A percentile compares a stretch with the other conserved stretches of the same genome.
Evolutionary conservation across 169 alveolate genomes (phyloP).

Genomic region (Ichthyophthirius multifiliis): DNA sequence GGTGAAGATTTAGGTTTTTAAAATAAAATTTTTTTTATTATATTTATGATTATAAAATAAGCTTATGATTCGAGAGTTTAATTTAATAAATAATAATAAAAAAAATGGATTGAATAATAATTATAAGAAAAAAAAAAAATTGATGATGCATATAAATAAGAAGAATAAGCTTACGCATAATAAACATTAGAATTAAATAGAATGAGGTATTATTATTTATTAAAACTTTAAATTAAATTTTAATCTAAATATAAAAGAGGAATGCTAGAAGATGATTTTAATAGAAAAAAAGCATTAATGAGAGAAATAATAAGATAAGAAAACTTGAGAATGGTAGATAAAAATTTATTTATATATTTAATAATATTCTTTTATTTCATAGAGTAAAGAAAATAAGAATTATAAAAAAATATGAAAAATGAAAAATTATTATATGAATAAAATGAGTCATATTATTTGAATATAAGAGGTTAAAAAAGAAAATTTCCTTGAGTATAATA

Average conservation of each 20-base stretch:
- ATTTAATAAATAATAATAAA: conserved; percentile 18
- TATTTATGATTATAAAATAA: neutral
- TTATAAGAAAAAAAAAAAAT: conserved; percentile 36
- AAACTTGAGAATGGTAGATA: too few relatives aligned
- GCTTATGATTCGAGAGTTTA: conserved; percentile 34
- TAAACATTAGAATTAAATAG: conserved; percentile 44
- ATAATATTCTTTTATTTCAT: too few relatives aligned
- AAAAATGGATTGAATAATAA: conserved; percentile 44
- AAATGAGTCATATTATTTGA: too few relatives aligned
- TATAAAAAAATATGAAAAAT: too few relatives aligned
- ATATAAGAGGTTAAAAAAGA: too few relatives aligned
- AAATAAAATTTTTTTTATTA: neutral
- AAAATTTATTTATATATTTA: too few relatives aligned
- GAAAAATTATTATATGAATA: too few relatives aligned
- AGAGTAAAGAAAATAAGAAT: too few relatives aligned
- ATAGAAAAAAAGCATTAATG: conserved; percentile 31
- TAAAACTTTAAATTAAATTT: neutral
- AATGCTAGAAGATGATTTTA: conserved; percentile 45
- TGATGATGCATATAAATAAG: conserved; percentile 25
- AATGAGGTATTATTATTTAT: conserved; percentile 26
- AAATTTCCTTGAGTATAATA: too few relatives aligned
- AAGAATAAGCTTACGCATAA: conserved; percentile 45
- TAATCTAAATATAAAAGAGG: conserved; percentile 3
- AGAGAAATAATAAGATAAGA: conserved; percentile 20
- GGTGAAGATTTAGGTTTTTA: conserved; percentile 47